Percentiles rank a stretch among this genome's conserved stretches.
Evolutionary conservation across 805 yeast species (phyloP).

Genomic region (Wickerhamomyces alni): DNA sequence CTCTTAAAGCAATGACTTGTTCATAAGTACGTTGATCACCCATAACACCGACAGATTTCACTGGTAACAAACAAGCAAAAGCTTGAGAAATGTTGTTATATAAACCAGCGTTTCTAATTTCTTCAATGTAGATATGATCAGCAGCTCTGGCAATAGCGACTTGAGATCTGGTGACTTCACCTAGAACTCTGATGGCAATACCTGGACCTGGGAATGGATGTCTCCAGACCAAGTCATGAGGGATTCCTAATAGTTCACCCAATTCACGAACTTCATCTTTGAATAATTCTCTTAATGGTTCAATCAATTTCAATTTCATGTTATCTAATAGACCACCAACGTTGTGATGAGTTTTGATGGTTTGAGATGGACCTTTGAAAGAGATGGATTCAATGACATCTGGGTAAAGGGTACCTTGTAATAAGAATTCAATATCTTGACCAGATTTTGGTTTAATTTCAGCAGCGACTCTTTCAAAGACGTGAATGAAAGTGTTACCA

Average conservation of each 20-base stretch:
- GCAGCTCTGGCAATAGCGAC: conserved; percentile 97
- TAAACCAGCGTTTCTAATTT: conserved; percentile 87
- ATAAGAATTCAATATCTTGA: conserved; percentile 82
- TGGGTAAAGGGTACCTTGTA: conserved; percentile 97
- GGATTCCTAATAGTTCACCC: conserved; percentile 92
- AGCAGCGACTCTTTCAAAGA: conserved; percentile 94
- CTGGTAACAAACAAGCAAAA: conserved; percentile 94
- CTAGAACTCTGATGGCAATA: conserved; percentile 95
- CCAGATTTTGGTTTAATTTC: conserved; percentile 85
- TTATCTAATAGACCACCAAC: conserved; percentile 97
- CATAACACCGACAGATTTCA: conserved; percentile 98
- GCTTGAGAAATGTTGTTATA: conserved; percentile 95
- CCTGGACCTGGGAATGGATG: conserved; percentile 99
- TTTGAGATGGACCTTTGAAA: conserved; percentile 99
- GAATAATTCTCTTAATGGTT: conserved; percentile 97
- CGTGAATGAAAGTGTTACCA: conserved; percentile 96
- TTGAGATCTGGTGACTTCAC: conserved; percentile 92
- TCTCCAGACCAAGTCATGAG: conserved; percentile 98
- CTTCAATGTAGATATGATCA: conserved; percentile 92
- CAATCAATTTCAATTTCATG: conserved; percentile 97
- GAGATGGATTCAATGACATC: conserved; percentile 98
- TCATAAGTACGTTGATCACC: conserved; percentile 99
- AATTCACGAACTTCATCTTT: conserved; percentile 97
- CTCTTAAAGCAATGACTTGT: conserved; percentile 98
- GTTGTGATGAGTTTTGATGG: conserved; percentile 98